Percentiles rank a stretch among this genome's conserved stretches.
Evolutionary conservation across 805 yeast genomes (phyloP).

Genomic region (Maudiozyma barnettii): DNA sequence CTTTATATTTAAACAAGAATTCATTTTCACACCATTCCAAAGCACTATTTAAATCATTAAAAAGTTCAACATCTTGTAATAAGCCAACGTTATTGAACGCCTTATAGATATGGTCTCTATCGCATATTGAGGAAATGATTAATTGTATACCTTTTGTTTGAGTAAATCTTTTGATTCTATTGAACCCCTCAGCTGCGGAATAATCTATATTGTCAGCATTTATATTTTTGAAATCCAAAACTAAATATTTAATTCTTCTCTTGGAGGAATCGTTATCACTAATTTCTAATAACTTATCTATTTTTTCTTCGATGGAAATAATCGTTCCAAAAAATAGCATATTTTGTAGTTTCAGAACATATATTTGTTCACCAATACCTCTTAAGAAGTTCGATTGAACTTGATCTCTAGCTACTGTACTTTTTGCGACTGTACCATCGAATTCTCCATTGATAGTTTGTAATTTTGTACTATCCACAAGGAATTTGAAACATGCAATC

Average conservation of each 20-base stretch:
- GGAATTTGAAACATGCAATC: conserved; percentile 88
- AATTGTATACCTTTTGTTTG: conserved; percentile 60
- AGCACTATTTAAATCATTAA: conserved; percentile 73
- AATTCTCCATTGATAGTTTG: conserved; percentile 75
- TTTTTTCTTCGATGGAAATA: conserved; percentile 75
- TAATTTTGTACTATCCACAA: conserved; percentile 80
- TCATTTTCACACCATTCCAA: conserved; percentile 96
- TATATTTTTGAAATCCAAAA: conserved; percentile 79
- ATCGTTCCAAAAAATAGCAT: conserved; percentile 91
- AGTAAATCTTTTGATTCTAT: conserved; percentile 71
- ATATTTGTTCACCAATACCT: conserved; percentile 84
- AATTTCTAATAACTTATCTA: conserved; percentile 57
- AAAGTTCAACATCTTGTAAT: conserved; percentile 52
- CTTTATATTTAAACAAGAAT: conserved; percentile 42
- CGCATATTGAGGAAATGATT: conserved; percentile 68
- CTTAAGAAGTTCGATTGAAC: conserved; percentile 76
- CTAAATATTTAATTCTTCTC: conserved; percentile 67
- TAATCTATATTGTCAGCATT: conserved; percentile 66
- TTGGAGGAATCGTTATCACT: conserved; percentile 28
- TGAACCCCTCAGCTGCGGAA: conserved; percentile 92
- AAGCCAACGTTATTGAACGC: conserved; percentile 80
- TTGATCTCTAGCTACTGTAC: conserved; percentile 87
- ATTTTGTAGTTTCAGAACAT: conserved; percentile 79
- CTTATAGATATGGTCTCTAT: conserved; percentile 53
- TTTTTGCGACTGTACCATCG: conserved; percentile 81